Evolutionary conservation across 2,329 filamentous ascomycete species (phyloP).

Genomic region (Botrytis porri): DNA sequence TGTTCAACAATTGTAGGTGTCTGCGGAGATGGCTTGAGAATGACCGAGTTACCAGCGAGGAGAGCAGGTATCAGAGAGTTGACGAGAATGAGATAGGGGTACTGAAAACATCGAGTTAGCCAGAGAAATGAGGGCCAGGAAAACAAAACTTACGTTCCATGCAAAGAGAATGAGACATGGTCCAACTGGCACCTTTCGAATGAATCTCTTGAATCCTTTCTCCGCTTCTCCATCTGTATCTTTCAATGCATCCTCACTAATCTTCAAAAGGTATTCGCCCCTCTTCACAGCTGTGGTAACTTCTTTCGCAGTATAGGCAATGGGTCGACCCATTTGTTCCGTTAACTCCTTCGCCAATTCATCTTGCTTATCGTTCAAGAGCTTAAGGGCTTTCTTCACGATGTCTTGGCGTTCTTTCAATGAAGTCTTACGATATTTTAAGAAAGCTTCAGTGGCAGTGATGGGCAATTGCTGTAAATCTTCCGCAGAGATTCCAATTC

Average conservation of each 20-base stretch:
- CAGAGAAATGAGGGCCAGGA: background rate
- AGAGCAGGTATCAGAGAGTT: constrained; percentile 93
- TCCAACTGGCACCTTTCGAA: constrained; percentile 83
- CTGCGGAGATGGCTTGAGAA: constrained; percentile 92
- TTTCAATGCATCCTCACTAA: constrained; percentile 73
- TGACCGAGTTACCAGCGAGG: constrained; percentile 84
- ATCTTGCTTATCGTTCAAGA: constrained; percentile 70
- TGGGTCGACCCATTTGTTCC: constrained; percentile 92
- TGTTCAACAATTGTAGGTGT: constrained; percentile 91
- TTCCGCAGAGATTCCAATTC: constrained; percentile 67
- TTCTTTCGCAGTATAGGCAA: constrained; percentile 81
- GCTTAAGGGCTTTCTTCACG: constrained; percentile 72
- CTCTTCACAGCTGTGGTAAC: constrained; percentile 81
- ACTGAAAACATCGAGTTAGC: constrained; percentile 51
- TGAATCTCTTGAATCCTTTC: constrained; percentile 85
- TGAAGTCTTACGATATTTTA: constrained; percentile 70
- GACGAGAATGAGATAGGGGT: constrained; percentile 89
- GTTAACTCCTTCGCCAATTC: constrained; percentile 81
- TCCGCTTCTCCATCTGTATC: constrained; percentile 81
- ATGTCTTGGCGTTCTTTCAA: constrained; percentile 76
- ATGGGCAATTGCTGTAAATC: constrained; percentile 72
- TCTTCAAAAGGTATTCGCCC: constrained; percentile 80
- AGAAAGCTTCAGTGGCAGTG: constrained; percentile 71
- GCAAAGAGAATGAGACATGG: constrained; percentile 88
- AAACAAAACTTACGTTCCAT: constrained; percentile 74